Base-by-base conservation (phyloP, 2,329 filamentous ascomycete species). In the Orbilia quercus region DNA sequence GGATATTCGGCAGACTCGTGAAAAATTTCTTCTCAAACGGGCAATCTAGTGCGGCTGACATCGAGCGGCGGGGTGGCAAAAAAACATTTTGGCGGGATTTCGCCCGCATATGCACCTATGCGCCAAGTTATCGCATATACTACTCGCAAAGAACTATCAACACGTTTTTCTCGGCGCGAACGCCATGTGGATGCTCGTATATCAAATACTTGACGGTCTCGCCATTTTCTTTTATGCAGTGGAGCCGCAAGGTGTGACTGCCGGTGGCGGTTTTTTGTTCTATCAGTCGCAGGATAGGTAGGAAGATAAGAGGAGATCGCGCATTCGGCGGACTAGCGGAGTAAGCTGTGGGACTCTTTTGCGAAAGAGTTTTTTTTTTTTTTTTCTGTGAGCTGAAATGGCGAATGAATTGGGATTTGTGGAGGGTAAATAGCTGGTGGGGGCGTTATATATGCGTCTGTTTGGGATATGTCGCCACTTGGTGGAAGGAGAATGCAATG, bases 31-130 rank as follows among this genome's bases (percentile, higher is more conserved):
- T 16, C 60, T 14, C 31, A 38, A 63, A 63, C 6, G 36, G 58
- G 65, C 44, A 65, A 65, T 38, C n/a, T 9, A 12, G 47, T 66
- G 69, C 69, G 69, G 69, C 69, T 73, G 69, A 73, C 53, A n/a
- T n/a, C n/a, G n/a, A n/a, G n/a, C n/a, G n/a, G n/a, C n/a, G 14
- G 38, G 51, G 45, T 58, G 38, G 40, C 58, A 44, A 51, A 44
- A 18, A 34, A 9, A 31, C 28, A n/a, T n/a, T n/a, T n/a, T n/a
- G n/a, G 28, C 28, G 28, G 28, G 28, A 31, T 31, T 31, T 9
- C 2, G 47, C 18, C 48, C 16, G n/a, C n/a, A n/a, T n/a, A n/a
- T n/a, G n/a, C 28, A 20, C 18, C 36, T 55, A 64, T 51, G 25
- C 66, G 66, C 66, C 58, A 71, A 71, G 58, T 54, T n/a, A n/a